phyloP scores from a whole-genome alignment of 2,329 filamentous ascomycete species.

The Daldinia sp. region DNA sequence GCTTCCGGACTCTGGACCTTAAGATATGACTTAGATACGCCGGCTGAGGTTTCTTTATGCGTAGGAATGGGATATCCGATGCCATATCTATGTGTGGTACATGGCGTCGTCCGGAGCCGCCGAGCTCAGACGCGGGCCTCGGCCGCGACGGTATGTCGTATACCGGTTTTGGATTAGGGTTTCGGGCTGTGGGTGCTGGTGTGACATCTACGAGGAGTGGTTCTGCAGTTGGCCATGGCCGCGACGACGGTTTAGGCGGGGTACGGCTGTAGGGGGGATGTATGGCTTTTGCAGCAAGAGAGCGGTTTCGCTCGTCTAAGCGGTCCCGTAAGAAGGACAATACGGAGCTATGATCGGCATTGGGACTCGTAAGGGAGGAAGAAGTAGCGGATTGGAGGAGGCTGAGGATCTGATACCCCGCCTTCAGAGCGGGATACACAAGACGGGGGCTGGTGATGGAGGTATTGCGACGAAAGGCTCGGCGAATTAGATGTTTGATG shows the following conservation, averaged over 20 bases:
- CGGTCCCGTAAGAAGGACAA: conserved; percentile 51
- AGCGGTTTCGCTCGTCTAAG: conserved; percentile 46
- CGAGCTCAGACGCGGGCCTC: conserved; percentile 58
- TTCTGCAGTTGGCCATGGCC: conserved; percentile 34
- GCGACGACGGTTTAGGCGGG: conserved; percentile 23
- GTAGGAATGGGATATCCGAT: conserved; percentile 68
- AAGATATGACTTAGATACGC: conserved; percentile 65
- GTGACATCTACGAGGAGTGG: conserved; percentile 47
- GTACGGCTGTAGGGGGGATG: conserved; percentile 30
- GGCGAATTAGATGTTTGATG: conserved; percentile 65
- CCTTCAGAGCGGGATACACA: conserved; percentile 67
- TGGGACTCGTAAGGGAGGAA: conserved; percentile 38
- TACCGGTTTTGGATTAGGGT: conserved; percentile 48
- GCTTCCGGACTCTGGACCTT: conserved; percentile 56
- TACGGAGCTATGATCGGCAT: conserved; percentile 53
- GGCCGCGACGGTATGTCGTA: conserved; percentile 60
- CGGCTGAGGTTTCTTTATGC: conserved; percentile 72
- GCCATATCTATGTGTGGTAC: conserved; percentile 67
- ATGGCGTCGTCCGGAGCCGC: conserved; percentile 57
- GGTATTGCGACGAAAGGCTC: conserved; percentile 68
- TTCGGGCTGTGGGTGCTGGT: conserved; percentile 46
- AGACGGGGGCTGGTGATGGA: conserved; percentile 66
- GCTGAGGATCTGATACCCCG: conserved; percentile 63
- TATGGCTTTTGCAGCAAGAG: conserved; percentile 37
- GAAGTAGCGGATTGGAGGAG: conserved; percentile 34